Conservation (phyloP, 2,329 filamentous ascomycete genomes). For the Huntiella savannae region DNA sequence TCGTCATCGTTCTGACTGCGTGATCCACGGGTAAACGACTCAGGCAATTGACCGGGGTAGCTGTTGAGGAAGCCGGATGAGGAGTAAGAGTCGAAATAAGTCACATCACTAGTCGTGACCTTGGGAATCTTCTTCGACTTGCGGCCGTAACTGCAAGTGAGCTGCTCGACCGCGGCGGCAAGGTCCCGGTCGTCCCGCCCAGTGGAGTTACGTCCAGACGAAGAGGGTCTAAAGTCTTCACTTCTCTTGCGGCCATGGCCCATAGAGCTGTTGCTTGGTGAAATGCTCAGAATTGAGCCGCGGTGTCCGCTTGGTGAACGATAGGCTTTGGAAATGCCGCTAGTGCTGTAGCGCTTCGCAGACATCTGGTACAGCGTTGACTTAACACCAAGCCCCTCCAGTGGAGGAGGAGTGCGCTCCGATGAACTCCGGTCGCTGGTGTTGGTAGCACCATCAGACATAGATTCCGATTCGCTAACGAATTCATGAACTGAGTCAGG, state of each 20-base stretch:
- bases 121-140: slow-evolving; percentile 28
- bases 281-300: slow-evolving; percentile 28
- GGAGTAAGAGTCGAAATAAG: slow-evolving; percentile 52
- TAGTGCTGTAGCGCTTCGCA: slow-evolving; percentile 39
- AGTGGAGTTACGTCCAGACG: slow-evolving; percentile 55
- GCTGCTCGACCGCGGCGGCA: slow-evolving; percentile 72
- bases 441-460: slow-evolving; percentile 62
- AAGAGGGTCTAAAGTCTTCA: slow-evolving; percentile 56
- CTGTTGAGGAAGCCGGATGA: slow-evolving; percentile 43
- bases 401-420: slow-evolving; percentile 62
- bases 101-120: slow-evolving; percentile 46
- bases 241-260: slow-evolving; percentile 53
- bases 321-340: slow-evolving; percentile 56
- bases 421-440: slow-evolving; percentile 75
- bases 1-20: slow-evolving; percentile 25
- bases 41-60: slow-evolving; percentile 39
- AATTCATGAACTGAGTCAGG: slow-evolving; percentile 48
- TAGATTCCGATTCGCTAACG: slow-evolving; percentile 63
- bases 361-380: slow-evolving; percentile 29
- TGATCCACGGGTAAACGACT: slow-evolving; percentile 39
- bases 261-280: slow-evolving; percentile 18
- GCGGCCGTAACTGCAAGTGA: slow-evolving; percentile 76
- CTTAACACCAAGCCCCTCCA: slow-evolving; percentile 40
- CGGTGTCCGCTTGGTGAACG: slow-evolving; percentile 35
- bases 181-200: slow-evolving; percentile 74